Conservation (phyloP, 1,284 basidiomycete species). For the Cerioporus squamosus region DNA sequence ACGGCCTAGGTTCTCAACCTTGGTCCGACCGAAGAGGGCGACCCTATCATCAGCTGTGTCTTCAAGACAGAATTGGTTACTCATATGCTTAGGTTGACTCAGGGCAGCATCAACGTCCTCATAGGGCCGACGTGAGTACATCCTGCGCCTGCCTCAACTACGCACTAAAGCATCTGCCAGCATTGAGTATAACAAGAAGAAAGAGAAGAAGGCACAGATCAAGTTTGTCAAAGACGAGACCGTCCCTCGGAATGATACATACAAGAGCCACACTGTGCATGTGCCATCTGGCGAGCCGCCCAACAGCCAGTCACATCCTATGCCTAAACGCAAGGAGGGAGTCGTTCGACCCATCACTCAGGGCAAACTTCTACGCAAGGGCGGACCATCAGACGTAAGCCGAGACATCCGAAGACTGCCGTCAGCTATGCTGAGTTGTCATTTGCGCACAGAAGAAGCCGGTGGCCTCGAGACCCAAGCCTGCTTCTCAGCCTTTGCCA, state of each 20-base stretch:
- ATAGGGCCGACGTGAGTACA: slow-evolving; percentile 76
- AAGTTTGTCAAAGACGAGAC: slow-evolving; percentile 92
- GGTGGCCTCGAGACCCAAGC: slow-evolving; percentile 58
- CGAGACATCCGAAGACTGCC: slow-evolving; percentile 7
- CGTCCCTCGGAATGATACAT: slow-evolving; percentile 80
- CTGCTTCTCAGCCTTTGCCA: slow-evolving; percentile 59
- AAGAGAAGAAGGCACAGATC: slow-evolving; percentile 92
- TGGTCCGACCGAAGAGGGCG: slow-evolving; percentile 87
- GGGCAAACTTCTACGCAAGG: slow-evolving; percentile 80
- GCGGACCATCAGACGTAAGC: slow-evolving; percentile 70
- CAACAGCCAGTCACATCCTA: slow-evolving; percentile 80
- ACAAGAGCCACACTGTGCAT: slow-evolving; percentile 93
- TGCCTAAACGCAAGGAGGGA: slow-evolving; percentile 87
- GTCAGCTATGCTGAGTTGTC: background rate
- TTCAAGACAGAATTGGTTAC: slow-evolving; percentile 97
- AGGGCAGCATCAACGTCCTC: slow-evolving; percentile 75
- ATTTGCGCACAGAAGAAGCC: slow-evolving; percentile 19
- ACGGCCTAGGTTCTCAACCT: slow-evolving; percentile 67
- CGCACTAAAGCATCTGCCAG: slow-evolving; percentile 42
- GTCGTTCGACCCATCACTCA: slow-evolving; percentile 83
- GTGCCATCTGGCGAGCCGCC: slow-evolving; percentile 90
- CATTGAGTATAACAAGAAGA: slow-evolving; percentile 94
- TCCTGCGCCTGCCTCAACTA: background rate
- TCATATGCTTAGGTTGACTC: slow-evolving; percentile 82
- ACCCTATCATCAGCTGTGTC: slow-evolving; percentile 88